Conservation (phyloP, 2,329 filamentous ascomycete species). For the Sphaerulina populicola region DNA sequence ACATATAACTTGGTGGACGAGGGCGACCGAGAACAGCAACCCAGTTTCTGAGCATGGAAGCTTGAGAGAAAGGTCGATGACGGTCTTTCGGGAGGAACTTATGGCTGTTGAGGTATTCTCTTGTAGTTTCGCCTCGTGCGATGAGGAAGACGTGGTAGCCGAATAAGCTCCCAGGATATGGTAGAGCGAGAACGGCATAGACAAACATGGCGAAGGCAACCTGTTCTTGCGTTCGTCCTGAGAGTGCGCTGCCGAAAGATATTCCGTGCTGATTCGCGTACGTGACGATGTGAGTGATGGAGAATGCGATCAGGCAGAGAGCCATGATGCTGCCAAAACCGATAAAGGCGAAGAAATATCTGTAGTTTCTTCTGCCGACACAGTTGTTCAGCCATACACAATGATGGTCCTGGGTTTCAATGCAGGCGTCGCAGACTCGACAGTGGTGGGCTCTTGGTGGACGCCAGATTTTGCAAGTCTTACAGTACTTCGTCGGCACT, state of each 20-base stretch:
- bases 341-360: slow-evolving; percentile 93
- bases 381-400: slow-evolving; percentile 99
- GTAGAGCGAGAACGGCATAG: slow-evolving; percentile 63
- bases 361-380: slow-evolving; percentile 91
- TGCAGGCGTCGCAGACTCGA: slow-evolving; percentile 90
- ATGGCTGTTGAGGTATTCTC: slow-evolving; percentile 91
- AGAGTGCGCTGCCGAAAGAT: slow-evolving; percentile 58
- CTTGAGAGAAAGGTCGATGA: slow-evolving; percentile 79
- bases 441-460: slow-evolving; percentile 94
- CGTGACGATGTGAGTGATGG: slow-evolving; percentile 69
- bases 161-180: slow-evolving; percentile 76
- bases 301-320: slow-evolving; percentile 66
- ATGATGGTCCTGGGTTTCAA: slow-evolving; percentile 95
- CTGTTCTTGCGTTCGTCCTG: slow-evolving; percentile 24
- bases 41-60: slow-evolving; percentile 67
- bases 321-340: slow-evolving; percentile 67
- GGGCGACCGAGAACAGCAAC: slow-evolving; percentile 72
- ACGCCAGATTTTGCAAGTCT: slow-evolving; percentile 94
- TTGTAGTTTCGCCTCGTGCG: slow-evolving; percentile 82
- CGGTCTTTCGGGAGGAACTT: slow-evolving; percentile 90
- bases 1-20: slow-evolving; percentile 77
- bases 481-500: slow-evolving; percentile 95
- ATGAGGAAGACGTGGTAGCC: slow-evolving; percentile 88
- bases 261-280: slow-evolving; percentile 58
- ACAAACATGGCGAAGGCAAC: slow-evolving; percentile 71